phyloP scores from a whole-genome alignment of 352 stramenopile genomes.

The Pythium insidiosum region DNA sequence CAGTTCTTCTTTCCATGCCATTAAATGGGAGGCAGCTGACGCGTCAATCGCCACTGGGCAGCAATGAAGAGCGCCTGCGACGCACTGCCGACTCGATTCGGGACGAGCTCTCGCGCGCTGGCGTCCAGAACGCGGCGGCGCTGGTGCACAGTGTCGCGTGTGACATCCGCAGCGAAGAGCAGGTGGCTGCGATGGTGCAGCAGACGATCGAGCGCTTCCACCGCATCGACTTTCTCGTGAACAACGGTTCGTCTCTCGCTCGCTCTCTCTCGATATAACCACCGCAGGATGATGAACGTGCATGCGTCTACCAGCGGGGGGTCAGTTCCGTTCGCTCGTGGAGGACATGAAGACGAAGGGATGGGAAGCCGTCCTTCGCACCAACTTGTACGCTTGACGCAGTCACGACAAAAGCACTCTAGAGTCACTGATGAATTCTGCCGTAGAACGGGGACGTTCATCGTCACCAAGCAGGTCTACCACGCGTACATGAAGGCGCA shows the following conservation, averaged over 20 bases:
- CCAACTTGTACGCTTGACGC: slow-evolving; percentile 86
- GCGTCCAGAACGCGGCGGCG: slow-evolving; percentile 14
- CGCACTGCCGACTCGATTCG: slow-evolving; percentile 41
- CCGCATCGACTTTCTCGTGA: slow-evolving; percentile 88
- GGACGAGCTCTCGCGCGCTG: slow-evolving; percentile 20
- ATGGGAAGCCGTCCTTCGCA: slow-evolving; percentile 87
- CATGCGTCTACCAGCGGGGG: slow-evolving; percentile 35
- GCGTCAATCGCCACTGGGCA: slow-evolving; percentile 6
- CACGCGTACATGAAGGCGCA: slow-evolving; percentile 78
- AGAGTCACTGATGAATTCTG: too few species aligned
- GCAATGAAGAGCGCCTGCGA: slow-evolving; percentile 43
- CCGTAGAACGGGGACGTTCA: slow-evolving; percentile 72
- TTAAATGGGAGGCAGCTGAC: not conserved
- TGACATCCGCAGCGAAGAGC: slow-evolving; percentile 55
- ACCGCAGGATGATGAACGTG: not conserved
- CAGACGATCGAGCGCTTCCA: slow-evolving; percentile 57
- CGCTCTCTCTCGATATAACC: not conserved
- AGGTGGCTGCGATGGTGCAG: slow-evolving; percentile 55
- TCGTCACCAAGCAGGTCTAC: slow-evolving; percentile 76
- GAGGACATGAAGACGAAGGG: slow-evolving; percentile 86
- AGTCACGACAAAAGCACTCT: too few species aligned
- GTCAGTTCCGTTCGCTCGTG: slow-evolving; percentile 85
- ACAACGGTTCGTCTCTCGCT: slow-evolving; percentile 54
- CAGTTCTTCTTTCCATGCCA: not conserved
- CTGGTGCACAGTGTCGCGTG: slow-evolving; percentile 33